Conservation (phyloP, 2,329 filamentous ascomycete species). For the Sclerotinia minor region DNA sequence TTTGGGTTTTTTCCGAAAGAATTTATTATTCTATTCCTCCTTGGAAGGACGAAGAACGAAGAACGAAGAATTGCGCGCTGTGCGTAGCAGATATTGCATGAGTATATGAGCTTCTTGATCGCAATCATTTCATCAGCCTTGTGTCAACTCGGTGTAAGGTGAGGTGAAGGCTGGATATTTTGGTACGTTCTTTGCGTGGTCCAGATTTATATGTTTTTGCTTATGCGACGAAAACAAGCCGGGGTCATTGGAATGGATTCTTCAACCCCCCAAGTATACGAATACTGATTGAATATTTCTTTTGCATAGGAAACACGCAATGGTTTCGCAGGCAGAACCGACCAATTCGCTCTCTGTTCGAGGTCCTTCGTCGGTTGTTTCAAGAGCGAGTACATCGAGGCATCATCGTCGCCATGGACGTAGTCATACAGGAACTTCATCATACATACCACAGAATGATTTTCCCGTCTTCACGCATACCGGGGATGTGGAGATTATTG, state of each 20-base stretch:
- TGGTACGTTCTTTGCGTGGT: slow-evolving; percentile 18
- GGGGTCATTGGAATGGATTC: background rate
- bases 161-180: slow-evolving; percentile 11
- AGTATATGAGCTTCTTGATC: slow-evolving; percentile 19
- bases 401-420: slow-evolving; percentile 63
- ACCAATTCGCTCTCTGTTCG: slow-evolving; percentile 57
- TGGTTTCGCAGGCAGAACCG: slow-evolving; percentile 58
- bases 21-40: background rate
- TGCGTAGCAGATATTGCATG: slow-evolving; percentile 16
- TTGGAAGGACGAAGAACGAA: background rate
- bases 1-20: background rate
- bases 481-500: slow-evolving; percentile 87
- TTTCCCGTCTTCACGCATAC: slow-evolving; percentile 89
- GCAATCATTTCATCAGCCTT: slow-evolving; percentile 15
- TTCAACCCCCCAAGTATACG: background rate
- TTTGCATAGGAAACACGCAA: slow-evolving; percentile 39
- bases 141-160: slow-evolving; percentile 18
- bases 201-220: slow-evolving; percentile 8
- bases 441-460: slow-evolving; percentile 77
- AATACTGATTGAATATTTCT: slow-evolving; percentile 15
- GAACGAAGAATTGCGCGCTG: slow-evolving; percentile 16
- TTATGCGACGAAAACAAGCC: background rate
- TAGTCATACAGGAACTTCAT: slow-evolving; percentile 68
- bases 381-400: slow-evolving; percentile 47
- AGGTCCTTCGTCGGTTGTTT: slow-evolving; percentile 61